These are phyloP conservation scores for Lichtheimia corymbifera DNA, from an alignment of 371 early-diverging fungal species.

Conservation along the genomic window DNA sequence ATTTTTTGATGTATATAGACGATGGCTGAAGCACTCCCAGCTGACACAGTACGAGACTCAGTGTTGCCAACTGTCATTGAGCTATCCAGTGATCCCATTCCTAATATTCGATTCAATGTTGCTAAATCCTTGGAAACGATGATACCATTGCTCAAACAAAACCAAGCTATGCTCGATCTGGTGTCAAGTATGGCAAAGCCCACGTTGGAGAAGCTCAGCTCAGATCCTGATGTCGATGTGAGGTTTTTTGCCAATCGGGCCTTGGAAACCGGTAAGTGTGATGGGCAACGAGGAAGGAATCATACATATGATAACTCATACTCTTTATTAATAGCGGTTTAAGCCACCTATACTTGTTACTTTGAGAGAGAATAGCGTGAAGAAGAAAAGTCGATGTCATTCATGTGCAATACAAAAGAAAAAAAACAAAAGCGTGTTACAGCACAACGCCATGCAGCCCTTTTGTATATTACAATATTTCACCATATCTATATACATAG, in stretches of 20 bases:
- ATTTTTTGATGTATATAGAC: conserved; percentile 48
- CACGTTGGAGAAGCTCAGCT: conserved; percentile 77
- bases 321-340: not conserved
- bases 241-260: conserved; percentile 88
- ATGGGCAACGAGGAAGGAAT: no score
- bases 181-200: conserved; percentile 76
- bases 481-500: not conserved
- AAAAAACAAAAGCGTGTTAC: conserved; percentile 5
- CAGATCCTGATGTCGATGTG: conserved; percentile 93
- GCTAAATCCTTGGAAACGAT: conserved; percentile 92
- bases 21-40: conserved; percentile 85
- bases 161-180: conserved; percentile 62
- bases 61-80: conserved; percentile 88
- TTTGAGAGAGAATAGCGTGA: not conserved
- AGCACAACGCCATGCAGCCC: no score
- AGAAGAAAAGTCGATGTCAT: not conserved
- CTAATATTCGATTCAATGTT: conserved; percentile 99
- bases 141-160: conserved; percentile 75
- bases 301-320: not conserved
- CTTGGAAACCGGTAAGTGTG: conserved; percentile 38
- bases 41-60: conserved; percentile 84
- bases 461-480: conserved; percentile 7
- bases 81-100: conserved; percentile 92
- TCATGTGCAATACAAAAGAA: conserved; percentile 1
- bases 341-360: not conserved